Base-by-base conservation (phyloP, 2,329 filamentous ascomycete species). In the Fusarium sp. region DNA sequence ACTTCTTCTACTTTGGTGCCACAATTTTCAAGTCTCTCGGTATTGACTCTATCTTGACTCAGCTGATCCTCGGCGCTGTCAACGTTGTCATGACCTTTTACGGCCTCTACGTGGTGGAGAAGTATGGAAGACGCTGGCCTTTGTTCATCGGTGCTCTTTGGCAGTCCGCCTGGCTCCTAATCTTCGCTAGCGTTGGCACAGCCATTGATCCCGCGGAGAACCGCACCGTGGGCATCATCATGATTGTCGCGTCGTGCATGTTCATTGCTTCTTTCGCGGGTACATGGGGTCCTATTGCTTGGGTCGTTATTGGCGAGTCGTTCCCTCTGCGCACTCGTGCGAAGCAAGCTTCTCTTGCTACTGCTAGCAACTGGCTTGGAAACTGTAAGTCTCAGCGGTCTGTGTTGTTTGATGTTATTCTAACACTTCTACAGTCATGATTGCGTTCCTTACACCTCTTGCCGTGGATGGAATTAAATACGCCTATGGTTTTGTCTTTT, bases 221-320 rank as follows among this genome's bases (percentile, higher is more conserved):
- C 74, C 80, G 82, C 11, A 80, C 83, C 1, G 86, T 90, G 14
- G 92, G 92, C 12, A 89, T 90, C 7, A 87, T 91, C 69, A 91
- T 94, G 88, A 93, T 95, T 74, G 90, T 93, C 11, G 90, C 92
- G 63, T 90, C 92, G 4, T 93, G 90, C 81, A 89, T 94, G 85
- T 95, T 94, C 82, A 94, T 95, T 65, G 88, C 90, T 58, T 91
- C 89, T 2, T 95, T 94, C 75, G 92, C 92, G 3, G 72, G 85
- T 52, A 93, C 91, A 3, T 94, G 91, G 91, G 92, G 92, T 14
- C 92, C 92, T 0, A 89, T 93, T 60, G 86, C 90, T 6, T 94
- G 92, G 92, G 89, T 90, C 35, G 88, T 92, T 65, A 89, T 91
- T 50, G 90, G 90, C 60, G 92, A 94, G 80, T 89, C 90, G 57